Conservation (phyloP, 164 flowering plant species). For the Berberis thunbergii region DNA sequence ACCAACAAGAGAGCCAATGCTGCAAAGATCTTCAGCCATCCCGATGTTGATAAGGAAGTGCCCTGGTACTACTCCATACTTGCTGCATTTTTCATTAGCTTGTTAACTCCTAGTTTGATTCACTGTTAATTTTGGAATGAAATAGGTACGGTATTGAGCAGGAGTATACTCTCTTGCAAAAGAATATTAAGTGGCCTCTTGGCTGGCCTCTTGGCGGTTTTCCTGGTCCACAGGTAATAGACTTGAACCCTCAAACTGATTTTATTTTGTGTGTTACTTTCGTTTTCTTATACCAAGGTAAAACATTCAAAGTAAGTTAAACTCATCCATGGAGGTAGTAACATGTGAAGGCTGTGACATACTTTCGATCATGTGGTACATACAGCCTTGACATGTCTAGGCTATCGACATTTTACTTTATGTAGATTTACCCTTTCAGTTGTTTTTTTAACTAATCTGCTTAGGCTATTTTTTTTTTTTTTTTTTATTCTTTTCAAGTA, state of each 20-base stretch:
- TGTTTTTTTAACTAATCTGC: too few relatives aligned
- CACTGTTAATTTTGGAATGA: constrained; percentile 8
- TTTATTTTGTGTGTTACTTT: constrained; percentile 14
- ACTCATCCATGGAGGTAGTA: too few relatives aligned
- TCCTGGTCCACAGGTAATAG: not conserved
- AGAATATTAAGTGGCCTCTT: not conserved
- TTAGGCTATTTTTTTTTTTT: too few relatives aligned
- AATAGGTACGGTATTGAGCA: not conserved
- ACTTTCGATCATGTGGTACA: too few relatives aligned
- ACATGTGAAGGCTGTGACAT: too few relatives aligned
- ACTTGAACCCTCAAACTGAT: not conserved
- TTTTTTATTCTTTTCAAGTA: too few relatives aligned
- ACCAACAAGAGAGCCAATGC: constrained; percentile 46
- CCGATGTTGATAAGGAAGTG: constrained; percentile 37
- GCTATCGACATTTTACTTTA: too few relatives aligned
- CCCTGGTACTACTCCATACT: constrained; percentile 27
- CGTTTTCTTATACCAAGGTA: constrained; percentile 44
- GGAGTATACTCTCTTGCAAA: not conserved
- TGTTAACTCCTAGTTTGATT: not conserved
- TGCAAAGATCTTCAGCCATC: constrained; percentile 43
- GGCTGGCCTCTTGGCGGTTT: not conserved
- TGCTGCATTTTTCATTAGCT: not conserved
- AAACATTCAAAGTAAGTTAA: constrained; percentile 19
- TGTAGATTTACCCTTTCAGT: too few relatives aligned
- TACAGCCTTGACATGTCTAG: too few relatives aligned